Percentiles rank a stretch among this genome's conserved stretches.
Evolutionary conservation across 1,284 basidiomycete genomes (phyloP).

Genomic region (Rhodotorula sp.): DNA sequence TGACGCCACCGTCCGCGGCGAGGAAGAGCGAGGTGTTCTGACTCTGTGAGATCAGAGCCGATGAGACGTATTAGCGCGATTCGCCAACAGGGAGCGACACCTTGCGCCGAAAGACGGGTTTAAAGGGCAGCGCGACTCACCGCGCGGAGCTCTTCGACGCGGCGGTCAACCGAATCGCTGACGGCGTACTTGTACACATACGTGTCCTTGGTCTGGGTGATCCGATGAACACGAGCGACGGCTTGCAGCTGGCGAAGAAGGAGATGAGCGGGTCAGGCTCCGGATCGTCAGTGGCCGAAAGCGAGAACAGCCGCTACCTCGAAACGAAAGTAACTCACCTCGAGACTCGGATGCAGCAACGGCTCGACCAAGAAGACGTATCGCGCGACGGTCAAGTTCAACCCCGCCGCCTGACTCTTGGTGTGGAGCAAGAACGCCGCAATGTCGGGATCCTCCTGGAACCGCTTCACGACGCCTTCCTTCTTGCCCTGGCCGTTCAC

Average conservation of each 20-base stretch:
- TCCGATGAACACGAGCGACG: slow-evolving; percentile 43
- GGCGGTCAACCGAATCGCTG: slow-evolving; percentile 39
- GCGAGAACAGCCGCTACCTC: neutral
- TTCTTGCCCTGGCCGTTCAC: slow-evolving; percentile 35
- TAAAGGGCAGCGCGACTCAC: neutral
- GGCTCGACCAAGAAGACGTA: slow-evolving; percentile 44
- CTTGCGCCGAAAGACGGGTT: too few relatives aligned
- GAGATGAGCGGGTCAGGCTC: too few relatives aligned
- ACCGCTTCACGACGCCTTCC: slow-evolving; percentile 38
- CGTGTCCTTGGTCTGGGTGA: slow-evolving; percentile 41
- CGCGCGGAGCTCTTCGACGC: slow-evolving; percentile 38
- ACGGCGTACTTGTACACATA: slow-evolving; percentile 37
- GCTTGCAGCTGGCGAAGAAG: slow-evolving; percentile 37
- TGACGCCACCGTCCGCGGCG: neutral
- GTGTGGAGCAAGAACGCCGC: slow-evolving; percentile 44
- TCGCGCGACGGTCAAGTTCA: slow-evolving; percentile 41
- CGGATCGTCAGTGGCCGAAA: too few relatives aligned
- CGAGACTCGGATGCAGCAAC: slow-evolving; percentile 39
- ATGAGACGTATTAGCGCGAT: too few relatives aligned
- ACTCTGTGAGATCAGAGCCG: neutral
- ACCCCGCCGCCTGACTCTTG: slow-evolving; percentile 40
- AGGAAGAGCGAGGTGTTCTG: slow-evolving; percentile 31
- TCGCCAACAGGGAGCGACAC: too few relatives aligned
- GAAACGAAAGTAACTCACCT: slow-evolving; percentile 9
- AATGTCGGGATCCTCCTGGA: slow-evolving; percentile 38